Conservation (phyloP, 805 yeast genomes). For the Gaillardinia entomophila region DNA sequence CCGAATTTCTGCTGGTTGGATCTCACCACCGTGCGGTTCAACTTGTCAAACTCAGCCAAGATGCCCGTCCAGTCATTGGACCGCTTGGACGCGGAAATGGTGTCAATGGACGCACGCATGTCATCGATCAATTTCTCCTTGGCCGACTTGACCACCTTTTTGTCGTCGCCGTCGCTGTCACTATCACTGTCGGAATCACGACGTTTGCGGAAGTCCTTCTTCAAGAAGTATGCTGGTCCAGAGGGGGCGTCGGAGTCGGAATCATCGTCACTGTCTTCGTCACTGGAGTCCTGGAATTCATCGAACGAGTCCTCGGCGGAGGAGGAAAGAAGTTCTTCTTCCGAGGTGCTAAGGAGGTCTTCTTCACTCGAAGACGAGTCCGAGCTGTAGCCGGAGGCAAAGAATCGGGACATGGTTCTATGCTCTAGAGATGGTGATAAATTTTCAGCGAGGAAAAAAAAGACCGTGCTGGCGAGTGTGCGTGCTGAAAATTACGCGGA, state of each 20-base stretch:
- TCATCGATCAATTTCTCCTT: slow-evolving; percentile 91
- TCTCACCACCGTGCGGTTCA: slow-evolving; percentile 60
- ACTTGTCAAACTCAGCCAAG: slow-evolving; percentile 70
- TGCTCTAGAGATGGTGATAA: neutral
- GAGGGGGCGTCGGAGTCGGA: slow-evolving; percentile 29
- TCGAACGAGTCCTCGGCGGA: slow-evolving; percentile 30
- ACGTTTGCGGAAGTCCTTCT: slow-evolving; percentile 42
- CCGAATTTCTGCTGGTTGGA: slow-evolving; percentile 71
- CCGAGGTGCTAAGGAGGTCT: slow-evolving; percentile 47
- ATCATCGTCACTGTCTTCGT: slow-evolving; percentile 26
- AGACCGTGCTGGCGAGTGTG: neutral
- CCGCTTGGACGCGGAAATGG: slow-evolving; percentile 63
- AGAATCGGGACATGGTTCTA: slow-evolving; percentile 80
- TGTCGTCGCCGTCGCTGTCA: slow-evolving; percentile 62
- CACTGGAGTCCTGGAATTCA: slow-evolving; percentile 12
- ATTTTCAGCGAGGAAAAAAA: neutral
- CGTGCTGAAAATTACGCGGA: slow-evolving; percentile 6
- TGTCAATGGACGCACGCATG: slow-evolving; percentile 58
- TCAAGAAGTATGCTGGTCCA: slow-evolving; percentile 54
- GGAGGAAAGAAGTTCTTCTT: slow-evolving; percentile 53
- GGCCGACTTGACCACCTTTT: slow-evolving; percentile 86
- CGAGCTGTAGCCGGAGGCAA: slow-evolving; percentile 57
- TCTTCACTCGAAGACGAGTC: slow-evolving; percentile 51
- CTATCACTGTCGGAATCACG: slow-evolving; percentile 32
- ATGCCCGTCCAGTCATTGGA: slow-evolving; percentile 76